A percentile compares a stretch with the other conserved stretches of the same genome.
Conservation (phyloP, 306 rosid species). For the Oemleria cerasiformis region DNA sequence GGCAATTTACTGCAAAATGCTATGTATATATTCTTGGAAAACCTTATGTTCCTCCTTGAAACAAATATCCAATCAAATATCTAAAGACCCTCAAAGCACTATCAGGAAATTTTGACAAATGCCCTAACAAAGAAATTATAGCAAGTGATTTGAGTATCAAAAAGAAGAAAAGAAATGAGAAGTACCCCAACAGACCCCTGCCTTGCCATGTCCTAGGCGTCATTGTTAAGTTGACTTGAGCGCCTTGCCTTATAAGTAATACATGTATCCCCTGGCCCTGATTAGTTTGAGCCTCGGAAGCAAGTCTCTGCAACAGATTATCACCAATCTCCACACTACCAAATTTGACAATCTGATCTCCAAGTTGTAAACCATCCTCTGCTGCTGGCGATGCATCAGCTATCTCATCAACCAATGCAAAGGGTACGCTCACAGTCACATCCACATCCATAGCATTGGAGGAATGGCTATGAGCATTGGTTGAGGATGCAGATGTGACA, state of each 20-base stretch:
- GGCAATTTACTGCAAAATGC: background rate
- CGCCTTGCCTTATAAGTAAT: conserved; percentile 70
- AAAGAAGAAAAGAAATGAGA: conserved; percentile 17
- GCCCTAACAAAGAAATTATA: background rate
- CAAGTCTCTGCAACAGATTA: conserved; percentile 61
- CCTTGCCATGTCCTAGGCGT: conserved; percentile 96
- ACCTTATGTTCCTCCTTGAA: background rate
- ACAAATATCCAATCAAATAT: background rate
- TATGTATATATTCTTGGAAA: background rate
- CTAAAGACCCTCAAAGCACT: conserved; percentile 1
- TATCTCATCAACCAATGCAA: conserved; percentile 89
- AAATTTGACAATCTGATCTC: conserved; percentile 84
- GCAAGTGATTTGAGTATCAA: background rate
- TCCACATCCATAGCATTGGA: conserved; percentile 52
- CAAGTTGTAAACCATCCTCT: conserved; percentile 87
- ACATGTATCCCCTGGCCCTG: conserved; percentile 50
- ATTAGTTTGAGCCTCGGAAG: conserved; percentile 72
- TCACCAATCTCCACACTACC: conserved; percentile 84
- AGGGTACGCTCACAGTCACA: conserved; percentile 57
- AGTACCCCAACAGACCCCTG: conserved; percentile 88
- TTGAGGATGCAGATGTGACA: conserved; percentile 38
- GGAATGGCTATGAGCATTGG: conserved; percentile 39
- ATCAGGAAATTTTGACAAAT: background rate
- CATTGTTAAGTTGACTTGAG: conserved; percentile 52
- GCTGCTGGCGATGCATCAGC: conserved; percentile 84